Conservation (phyloP, 2,329 filamentous ascomycete species). For the Fusarium bulbicola region DNA sequence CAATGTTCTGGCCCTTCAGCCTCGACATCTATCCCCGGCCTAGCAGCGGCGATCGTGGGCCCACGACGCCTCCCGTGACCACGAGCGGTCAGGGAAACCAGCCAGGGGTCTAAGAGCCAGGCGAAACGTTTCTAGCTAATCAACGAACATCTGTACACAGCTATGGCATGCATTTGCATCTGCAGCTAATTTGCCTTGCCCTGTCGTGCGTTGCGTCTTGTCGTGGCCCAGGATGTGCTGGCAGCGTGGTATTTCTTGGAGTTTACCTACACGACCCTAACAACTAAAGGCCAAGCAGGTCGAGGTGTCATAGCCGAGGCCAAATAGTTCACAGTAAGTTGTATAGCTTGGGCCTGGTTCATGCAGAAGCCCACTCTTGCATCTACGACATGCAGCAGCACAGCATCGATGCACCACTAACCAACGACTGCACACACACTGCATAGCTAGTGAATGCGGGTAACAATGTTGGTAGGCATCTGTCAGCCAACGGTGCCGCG, state of each 20-base stretch:
- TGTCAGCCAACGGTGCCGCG: constrained; percentile 40
- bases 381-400: constrained; percentile 39
- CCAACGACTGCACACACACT: constrained; percentile 35
- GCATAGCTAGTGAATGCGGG: constrained; percentile 35
- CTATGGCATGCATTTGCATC: constrained; percentile 47
- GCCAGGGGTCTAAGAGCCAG: constrained; percentile 22
- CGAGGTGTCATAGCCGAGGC: constrained; percentile 18
- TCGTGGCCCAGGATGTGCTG: constrained; percentile 37
- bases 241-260: constrained; percentile 26
- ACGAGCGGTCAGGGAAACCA: constrained; percentile 39
- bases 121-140: constrained; percentile 35
- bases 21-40: constrained; percentile 31
- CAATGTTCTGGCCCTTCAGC: constrained; percentile 24
- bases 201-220: constrained; percentile 28
- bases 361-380: constrained; percentile 42
- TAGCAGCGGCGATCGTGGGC: constrained; percentile 42
- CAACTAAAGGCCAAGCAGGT: constrained; percentile 12
- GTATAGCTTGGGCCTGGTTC: constrained; percentile 40
- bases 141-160: constrained; percentile 39
- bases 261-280: constrained; percentile 16
- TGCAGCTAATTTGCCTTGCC: constrained; percentile 44
- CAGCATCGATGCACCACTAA: constrained; percentile 36
- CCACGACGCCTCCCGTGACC: constrained; percentile 40
- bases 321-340: constrained; percentile 24
- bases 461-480: constrained; percentile 29